phyloP scores from a whole-genome alignment of 2,329 filamentous ascomycete genomes.

The Diaporthe vexans region DNA sequence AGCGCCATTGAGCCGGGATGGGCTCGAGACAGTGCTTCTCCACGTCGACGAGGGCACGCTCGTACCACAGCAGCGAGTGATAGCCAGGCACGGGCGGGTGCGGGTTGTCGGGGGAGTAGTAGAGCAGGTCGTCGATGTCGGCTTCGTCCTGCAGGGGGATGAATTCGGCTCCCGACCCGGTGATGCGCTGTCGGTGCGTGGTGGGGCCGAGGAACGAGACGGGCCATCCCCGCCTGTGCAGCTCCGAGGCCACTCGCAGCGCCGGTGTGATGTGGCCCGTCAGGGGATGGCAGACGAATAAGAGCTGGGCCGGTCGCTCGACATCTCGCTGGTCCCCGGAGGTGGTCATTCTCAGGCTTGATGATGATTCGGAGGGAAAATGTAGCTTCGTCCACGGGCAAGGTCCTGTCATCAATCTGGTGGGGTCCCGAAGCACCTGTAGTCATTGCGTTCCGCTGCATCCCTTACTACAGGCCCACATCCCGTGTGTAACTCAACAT shows the following conservation, averaged over 20 bases:
- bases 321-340: background rate
- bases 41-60: slow-evolving; percentile 51
- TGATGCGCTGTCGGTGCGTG: slow-evolving; percentile 53
- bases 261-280: slow-evolving; percentile 55
- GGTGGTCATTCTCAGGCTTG: slow-evolving; percentile 16
- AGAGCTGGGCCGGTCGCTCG: slow-evolving; percentile 43
- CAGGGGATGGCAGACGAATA: slow-evolving; percentile 54
- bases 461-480: background rate
- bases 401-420: background rate
- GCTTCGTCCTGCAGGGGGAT: slow-evolving; percentile 50
- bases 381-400: background rate
- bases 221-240: slow-evolving; percentile 50
- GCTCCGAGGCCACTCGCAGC: slow-evolving; percentile 51
- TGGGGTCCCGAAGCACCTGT: background rate
- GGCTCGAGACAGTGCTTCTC: slow-evolving; percentile 50
- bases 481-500: background rate
- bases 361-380: background rate
- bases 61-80: slow-evolving; percentile 45
- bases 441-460: background rate
- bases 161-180: slow-evolving; percentile 50
- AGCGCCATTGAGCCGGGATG: slow-evolving; percentile 52
- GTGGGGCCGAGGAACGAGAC: slow-evolving; percentile 54
- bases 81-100: slow-evolving; percentile 46
- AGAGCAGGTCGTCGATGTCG: slow-evolving; percentile 52
- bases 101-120: slow-evolving; percentile 46